phyloP scores from a whole-genome alignment of 495 filamentous ascomycete genomes.

The Bryoglossum gracile region DNA sequence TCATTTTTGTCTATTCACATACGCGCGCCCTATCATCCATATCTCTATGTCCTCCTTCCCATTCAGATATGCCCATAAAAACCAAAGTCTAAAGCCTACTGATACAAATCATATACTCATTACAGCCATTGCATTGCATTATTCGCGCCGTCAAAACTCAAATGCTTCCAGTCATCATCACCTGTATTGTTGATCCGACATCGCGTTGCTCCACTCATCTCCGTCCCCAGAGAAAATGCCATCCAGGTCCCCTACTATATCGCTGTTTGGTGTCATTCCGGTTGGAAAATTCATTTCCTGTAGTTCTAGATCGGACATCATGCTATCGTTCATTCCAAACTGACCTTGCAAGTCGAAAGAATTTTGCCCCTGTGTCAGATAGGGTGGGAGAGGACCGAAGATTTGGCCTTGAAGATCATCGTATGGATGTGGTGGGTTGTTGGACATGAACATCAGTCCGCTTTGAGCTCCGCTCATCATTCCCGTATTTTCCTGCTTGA shows the following conservation, averaged over 20 bases:
- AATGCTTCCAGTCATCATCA: no score
- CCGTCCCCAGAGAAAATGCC: constrained; percentile 17
- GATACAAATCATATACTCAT: no score
- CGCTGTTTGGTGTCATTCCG: constrained; percentile 12
- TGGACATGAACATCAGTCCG: constrained; percentile 23
- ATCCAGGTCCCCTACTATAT: constrained; percentile 17
- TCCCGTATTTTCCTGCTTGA: constrained; percentile 26
- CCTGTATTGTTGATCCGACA: constrained; percentile 13
- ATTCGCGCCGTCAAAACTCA: no score
- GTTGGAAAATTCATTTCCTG: constrained; percentile 16
- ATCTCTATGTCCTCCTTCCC: no score
- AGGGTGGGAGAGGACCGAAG: constrained; percentile 47
- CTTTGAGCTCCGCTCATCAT: constrained; percentile 17
- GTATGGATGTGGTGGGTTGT: constrained; percentile 19
- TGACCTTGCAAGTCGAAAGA: constrained; percentile 13
- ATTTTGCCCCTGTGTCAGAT: constrained; percentile 28
- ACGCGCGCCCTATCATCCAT: no score
- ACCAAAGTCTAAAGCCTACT: no score
- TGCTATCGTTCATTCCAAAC: not conserved
- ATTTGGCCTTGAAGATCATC: constrained; percentile 48
- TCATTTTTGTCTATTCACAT: no score
- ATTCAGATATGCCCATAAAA: no score
- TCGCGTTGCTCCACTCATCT: constrained; percentile 20
- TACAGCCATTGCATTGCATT: no score
- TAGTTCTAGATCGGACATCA: constrained; percentile 12